Conservation (phyloP, 176 grass and related monocot genomes). For the Hyparrhenia diplandra region DNA sequence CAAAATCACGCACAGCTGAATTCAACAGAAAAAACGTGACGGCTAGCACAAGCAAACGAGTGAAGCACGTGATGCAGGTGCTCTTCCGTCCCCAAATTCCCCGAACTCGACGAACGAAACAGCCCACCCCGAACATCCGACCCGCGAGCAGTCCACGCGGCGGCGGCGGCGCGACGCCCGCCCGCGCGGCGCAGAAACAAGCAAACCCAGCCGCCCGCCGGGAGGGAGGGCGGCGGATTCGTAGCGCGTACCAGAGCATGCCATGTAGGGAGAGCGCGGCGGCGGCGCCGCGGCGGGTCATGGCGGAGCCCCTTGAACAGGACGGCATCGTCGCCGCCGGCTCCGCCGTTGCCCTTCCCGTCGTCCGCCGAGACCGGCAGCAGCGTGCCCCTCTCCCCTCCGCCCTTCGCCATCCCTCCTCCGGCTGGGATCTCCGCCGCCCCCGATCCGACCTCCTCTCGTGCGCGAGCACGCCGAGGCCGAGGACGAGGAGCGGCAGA, state of each 20-base stretch:
- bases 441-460: no score
- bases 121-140: background rate
- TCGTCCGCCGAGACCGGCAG: constrained; percentile 33
- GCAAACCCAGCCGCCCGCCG: background rate
- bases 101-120: background rate
- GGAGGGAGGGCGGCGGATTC: constrained; percentile 1
- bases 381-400: background rate
- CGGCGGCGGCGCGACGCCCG: no score
- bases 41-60: background rate
- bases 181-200: background rate
- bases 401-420: constrained; percentile 41
- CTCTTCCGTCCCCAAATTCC: background rate
- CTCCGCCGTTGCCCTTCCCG: constrained; percentile 29
- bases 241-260: constrained; percentile 66
- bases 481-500: background rate
- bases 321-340: constrained; percentile 32
- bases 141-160: background rate
- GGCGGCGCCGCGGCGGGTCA: constrained; percentile 67
- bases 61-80: background rate
- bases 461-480: constrained; percentile 25
- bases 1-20: background rate
- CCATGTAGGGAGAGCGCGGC: constrained; percentile 97
- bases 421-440: constrained; percentile 39
- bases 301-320: constrained; percentile 83
- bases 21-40: background rate